Evolutionary conservation across 495 filamentous ascomycete genomes (phyloP), one percentile per base, ranked within the genome.

Genomic region (Astrothelium macrocarpum): DNA sequence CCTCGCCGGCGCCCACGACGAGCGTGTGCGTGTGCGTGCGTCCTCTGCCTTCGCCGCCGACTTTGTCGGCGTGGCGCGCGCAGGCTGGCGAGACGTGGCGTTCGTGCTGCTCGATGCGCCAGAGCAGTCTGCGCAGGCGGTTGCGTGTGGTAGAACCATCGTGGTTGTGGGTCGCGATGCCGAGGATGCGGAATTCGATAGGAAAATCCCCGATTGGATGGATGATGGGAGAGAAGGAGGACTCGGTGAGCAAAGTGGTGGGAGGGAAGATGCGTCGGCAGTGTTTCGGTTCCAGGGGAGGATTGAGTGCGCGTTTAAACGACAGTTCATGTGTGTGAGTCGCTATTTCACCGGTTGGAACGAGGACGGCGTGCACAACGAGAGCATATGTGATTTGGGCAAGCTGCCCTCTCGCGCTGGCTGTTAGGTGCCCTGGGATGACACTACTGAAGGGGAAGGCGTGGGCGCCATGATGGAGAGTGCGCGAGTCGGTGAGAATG

Each of bases 221-320:
- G 49, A 97, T 85, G 60, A 95, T 82, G 23, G 88, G 82, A 11
- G 90, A 86, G 39, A 94, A 85, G 61, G 89, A 82, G 67, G 94
- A 85, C 68, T 83, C 85, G 43, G 90, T 89, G 59, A 88, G 90
- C 64, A 99, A 85, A 72, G 91, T 92, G 63, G 94, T 99, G 0
- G 94, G 94, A 36, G 94, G 94, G 77, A 99, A 99, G 65, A 97
- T 87, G 68, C 94, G 91, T 59, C 95, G 83, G 20, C 88, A 91
- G 63, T 79, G 77, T 70, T 85, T 85, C 46, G 31, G 28, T 66
- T 87, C 84, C 71, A 89, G 85, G 62, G 88, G 85, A 1, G 91
- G 90, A 2, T 80, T 72, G 25, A 97, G 80, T 23, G 91, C 87
- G 58, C 94, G 90, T 73, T 85, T 83, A 66, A 96, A 79, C 49